These are phyloP conservation scores for Maudiozyma bulderi DNA, from an alignment of 805 yeast species.

Conservation along the genomic window DNA sequence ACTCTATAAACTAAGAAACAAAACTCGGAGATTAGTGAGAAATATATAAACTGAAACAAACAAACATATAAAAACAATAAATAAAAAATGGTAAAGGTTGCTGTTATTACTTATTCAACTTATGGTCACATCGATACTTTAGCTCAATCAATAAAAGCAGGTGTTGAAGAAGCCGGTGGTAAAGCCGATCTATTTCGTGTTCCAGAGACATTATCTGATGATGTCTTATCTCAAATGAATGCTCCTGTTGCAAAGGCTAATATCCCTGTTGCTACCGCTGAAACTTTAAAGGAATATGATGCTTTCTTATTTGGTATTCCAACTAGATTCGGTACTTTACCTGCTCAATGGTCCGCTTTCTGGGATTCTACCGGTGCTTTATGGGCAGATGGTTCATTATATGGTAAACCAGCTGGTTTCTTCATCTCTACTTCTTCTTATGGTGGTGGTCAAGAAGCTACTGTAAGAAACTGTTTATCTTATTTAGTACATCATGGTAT, in stretches of 20 bases:
- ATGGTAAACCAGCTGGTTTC: slow-evolving; percentile 70
- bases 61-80: neutral
- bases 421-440: slow-evolving; percentile 62
- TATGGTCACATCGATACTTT: slow-evolving; percentile 68
- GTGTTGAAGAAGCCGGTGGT: slow-evolving; percentile 63
- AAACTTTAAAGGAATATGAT: slow-evolving; percentile 53
- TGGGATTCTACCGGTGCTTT: slow-evolving; percentile 75
- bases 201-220: slow-evolving; percentile 63
- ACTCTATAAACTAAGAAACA: too few relatives aligned
- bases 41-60: neutral
- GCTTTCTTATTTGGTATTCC: slow-evolving; percentile 75
- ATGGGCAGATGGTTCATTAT: slow-evolving; percentile 63
- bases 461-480: slow-evolving; percentile 52
- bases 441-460: slow-evolving; percentile 76
- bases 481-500: slow-evolving; percentile 71
- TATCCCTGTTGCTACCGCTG: slow-evolving; percentile 48
- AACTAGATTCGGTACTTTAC: slow-evolving; percentile 67
- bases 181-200: slow-evolving; percentile 64
- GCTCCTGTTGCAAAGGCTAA: slow-evolving; percentile 53
- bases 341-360: slow-evolving; percentile 69
- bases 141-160: slow-evolving; percentile 60
- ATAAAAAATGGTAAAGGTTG: slow-evolving; percentile 29
- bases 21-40: too few relatives aligned
- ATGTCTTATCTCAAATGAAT: slow-evolving; percentile 46
- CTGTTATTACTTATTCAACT: slow-evolving; percentile 59